phyloP scores from a whole-genome alignment of 2,329 filamentous ascomycete species.

The Sarocladiaceae sp. region DNA sequence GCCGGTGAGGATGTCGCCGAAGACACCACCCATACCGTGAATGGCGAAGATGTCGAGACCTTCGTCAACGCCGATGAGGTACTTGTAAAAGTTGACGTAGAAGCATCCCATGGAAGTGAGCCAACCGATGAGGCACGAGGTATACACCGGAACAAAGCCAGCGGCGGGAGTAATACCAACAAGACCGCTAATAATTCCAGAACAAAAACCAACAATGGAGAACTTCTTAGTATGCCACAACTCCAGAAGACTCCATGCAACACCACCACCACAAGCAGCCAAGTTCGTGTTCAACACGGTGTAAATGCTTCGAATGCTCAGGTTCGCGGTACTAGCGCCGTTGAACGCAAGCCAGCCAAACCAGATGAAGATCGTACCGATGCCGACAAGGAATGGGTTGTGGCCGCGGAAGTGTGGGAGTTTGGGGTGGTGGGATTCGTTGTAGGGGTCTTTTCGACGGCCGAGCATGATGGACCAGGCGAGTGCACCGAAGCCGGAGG shows the following conservation, averaged over 20 bases:
- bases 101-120: constrained; percentile 44
- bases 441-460: constrained; percentile 45
- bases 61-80: constrained; percentile 51
- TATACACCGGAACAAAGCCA: constrained; percentile 48
- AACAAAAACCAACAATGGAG: constrained; percentile 31
- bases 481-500: constrained; percentile 55
- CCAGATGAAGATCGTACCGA: constrained; percentile 62
- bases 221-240: constrained; percentile 44
- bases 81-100: constrained; percentile 41
- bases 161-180: constrained; percentile 56
- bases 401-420: constrained; percentile 43
- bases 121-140: constrained; percentile 46
- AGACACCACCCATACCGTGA: constrained; percentile 54
- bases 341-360: constrained; percentile 56
- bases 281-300: constrained; percentile 55
- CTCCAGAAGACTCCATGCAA: constrained; percentile 50
- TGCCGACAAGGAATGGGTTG: constrained; percentile 58
- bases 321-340: constrained; percentile 44
- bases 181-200: constrained; percentile 50
- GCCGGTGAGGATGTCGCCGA: constrained; percentile 52
- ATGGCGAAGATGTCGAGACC: constrained; percentile 56
- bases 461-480: constrained; percentile 60
- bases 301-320: constrained; percentile 46
- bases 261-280: constrained; percentile 47
- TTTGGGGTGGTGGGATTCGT: constrained; percentile 36